phyloP scores from a whole-genome alignment of 2,329 filamentous ascomycete genomes.

The Huntiella abstrusa region DNA sequence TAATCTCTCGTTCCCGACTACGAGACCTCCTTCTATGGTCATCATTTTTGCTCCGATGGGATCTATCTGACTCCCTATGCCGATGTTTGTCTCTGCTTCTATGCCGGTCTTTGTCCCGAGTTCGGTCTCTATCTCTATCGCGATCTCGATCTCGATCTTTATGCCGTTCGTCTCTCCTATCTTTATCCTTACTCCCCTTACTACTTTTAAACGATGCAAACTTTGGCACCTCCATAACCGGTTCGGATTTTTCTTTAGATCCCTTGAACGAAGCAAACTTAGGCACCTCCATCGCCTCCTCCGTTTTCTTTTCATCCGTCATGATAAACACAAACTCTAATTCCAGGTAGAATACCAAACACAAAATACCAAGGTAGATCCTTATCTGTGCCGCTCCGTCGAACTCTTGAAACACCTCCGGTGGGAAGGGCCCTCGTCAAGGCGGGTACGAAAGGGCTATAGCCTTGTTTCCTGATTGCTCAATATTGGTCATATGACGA shows the following conservation, averaged over 20 bases:
- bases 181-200: background rate
- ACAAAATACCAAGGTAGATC: too few relatives aligned
- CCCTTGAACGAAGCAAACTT: too few relatives aligned
- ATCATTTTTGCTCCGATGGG: background rate
- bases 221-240: slow-evolving; percentile 34
- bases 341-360: too few relatives aligned
- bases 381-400: too few relatives aligned
- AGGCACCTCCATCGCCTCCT: too few relatives aligned
- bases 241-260: background rate
- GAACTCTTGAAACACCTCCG: too few relatives aligned
- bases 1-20: background rate
- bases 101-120: background rate
- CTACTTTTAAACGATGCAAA: slow-evolving; percentile 46
- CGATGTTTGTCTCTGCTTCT: background rate
- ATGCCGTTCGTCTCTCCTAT: slow-evolving; percentile 3
- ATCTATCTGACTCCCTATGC: slow-evolving; percentile 1
- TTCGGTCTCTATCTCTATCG: slow-evolving; percentile 1
- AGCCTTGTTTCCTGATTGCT: too few relatives aligned
- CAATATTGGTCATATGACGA: too few relatives aligned
- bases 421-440: too few relatives aligned
- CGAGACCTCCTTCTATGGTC: background rate
- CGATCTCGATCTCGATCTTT: slow-evolving; percentile 2
- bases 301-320: too few relatives aligned
- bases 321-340: too few relatives aligned
- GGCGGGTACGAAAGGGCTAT: too few relatives aligned